Evolutionary conservation across 805 yeast species (phyloP).

Genomic region (Deakozyma indianensis): DNA sequence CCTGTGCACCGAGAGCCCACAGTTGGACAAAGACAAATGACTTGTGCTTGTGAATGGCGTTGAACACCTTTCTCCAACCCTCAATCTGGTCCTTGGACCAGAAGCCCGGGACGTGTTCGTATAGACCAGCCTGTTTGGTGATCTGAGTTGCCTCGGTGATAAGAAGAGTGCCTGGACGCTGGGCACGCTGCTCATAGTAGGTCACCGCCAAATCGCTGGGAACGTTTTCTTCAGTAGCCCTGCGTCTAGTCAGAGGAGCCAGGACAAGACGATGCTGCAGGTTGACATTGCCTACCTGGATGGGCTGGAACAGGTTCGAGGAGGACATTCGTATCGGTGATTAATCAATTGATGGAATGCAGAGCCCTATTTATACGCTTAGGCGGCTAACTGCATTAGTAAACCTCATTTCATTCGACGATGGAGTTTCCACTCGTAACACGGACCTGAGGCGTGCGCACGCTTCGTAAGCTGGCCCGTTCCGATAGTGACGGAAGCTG

Average conservation of each 20-base stretch:
- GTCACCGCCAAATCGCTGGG: background rate
- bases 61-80: constrained; percentile 25
- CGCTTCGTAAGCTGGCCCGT: too few species aligned
- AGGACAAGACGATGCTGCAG: background rate
- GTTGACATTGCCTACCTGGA: background rate
- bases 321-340: too few species aligned
- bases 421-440: too few species aligned
- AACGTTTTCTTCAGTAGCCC: background rate
- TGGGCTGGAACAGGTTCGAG: background rate
- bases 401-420: too few species aligned
- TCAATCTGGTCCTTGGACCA: constrained; percentile 16
- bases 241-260: background rate
- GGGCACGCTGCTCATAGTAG: background rate
- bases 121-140: constrained; percentile 26
- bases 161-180: constrained; percentile 37
- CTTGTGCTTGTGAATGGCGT: constrained; percentile 30
- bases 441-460: too few species aligned
- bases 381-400: too few species aligned
- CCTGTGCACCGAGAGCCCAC: constrained; percentile 32
- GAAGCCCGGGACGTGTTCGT: constrained; percentile 21
- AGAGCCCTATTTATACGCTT: too few species aligned
- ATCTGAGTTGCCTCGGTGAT: constrained; percentile 44
- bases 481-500: too few species aligned
- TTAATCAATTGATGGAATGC: too few species aligned
- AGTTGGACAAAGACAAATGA: constrained; percentile 29